Percentiles rank a stretch among this genome's conserved stretches.
Evolutionary conservation across 768 basidiomycete species (phyloP).

Genomic region (Chlorophyllum brunneum): DNA sequence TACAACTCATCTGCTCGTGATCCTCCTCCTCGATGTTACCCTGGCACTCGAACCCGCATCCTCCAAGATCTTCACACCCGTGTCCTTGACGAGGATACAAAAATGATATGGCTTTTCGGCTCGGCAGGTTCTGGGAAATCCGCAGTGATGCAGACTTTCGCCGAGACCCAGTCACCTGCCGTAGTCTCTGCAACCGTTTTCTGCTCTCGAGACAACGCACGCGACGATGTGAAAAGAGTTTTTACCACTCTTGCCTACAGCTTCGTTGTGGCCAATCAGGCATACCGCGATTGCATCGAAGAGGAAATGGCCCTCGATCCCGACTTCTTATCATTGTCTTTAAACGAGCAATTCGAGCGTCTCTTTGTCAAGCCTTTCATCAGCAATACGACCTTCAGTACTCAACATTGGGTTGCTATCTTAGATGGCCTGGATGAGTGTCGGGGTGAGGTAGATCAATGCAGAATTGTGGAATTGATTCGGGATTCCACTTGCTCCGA

Average conservation of each 20-base stretch:
- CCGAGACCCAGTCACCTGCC: not conserved
- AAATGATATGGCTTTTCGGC: not conserved
- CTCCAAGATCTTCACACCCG: not conserved
- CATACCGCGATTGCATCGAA: not conserved
- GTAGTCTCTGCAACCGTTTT: not conserved
- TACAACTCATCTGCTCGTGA: not conserved
- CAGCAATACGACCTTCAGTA: too few relatives aligned
- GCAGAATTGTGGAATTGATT: not conserved
- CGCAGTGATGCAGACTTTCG: not conserved
- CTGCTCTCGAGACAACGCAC: not conserved
- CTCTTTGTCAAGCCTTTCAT: not conserved
- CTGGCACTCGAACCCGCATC: not conserved
- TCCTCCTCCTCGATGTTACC: not conserved
- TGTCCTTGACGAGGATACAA: not conserved
- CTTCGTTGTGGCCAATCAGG: not conserved
- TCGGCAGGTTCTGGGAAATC: not conserved
- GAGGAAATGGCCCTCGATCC: not conserved
- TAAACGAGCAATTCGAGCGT: not conserved
- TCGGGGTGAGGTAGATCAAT: not conserved
- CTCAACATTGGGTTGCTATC: not conserved
- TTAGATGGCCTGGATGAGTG: not conserved
- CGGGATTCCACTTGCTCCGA: not conserved
- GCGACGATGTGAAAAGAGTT: not conserved
- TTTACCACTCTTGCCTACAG: not conserved
- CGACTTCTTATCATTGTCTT: not conserved